Conservation (phyloP, 2,329 filamentous ascomycete genomes). For the Diaporthe vexans region DNA sequence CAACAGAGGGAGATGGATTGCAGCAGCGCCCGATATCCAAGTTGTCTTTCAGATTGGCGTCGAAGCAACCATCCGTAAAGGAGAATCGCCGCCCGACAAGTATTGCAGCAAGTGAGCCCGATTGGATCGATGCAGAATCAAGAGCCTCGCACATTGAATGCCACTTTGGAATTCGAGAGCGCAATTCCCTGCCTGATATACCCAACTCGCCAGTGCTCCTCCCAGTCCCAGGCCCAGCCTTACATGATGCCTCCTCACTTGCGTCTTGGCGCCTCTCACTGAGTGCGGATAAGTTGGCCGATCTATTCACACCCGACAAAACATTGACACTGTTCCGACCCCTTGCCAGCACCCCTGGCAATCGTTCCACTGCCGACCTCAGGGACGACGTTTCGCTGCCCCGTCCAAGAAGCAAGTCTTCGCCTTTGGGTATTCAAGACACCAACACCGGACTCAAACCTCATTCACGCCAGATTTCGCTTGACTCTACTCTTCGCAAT, state of each 20-base stretch:
- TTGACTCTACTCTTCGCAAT: conserved; percentile 18
- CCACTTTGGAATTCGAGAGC: conserved; percentile 38
- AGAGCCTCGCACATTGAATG: conserved; percentile 10
- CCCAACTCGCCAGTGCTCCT: conserved; percentile 39
- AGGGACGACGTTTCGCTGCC: background rate
- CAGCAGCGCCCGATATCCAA: conserved; percentile 15
- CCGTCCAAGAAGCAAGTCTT: conserved; percentile 33
- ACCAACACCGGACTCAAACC: background rate
- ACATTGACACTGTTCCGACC: background rate
- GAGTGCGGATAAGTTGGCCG: conserved; percentile 33
- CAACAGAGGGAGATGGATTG: conserved; percentile 28
- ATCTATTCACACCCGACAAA: conserved; percentile 19
- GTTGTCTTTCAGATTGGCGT: background rate
- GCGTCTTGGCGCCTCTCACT: conserved; percentile 44
- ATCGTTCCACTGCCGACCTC: background rate
- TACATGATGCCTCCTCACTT: conserved; percentile 43
- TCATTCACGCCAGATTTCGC: conserved; percentile 25
- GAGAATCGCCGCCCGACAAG: conserved; percentile 10
- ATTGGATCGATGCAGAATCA: conserved; percentile 20
- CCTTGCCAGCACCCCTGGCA: conserved; percentile 29
- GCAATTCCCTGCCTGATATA: conserved; percentile 40
- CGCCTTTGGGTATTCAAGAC: conserved; percentile 4
- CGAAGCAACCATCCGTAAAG: conserved; percentile 14
- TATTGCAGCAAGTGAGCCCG: conserved; percentile 15
- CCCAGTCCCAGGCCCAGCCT: conserved; percentile 16